Percentiles rank a stretch among this genome's conserved stretches.
phyloP scores from a whole-genome alignment of 2,329 filamentous ascomycete species.

The Fusarium napiforme region DNA sequence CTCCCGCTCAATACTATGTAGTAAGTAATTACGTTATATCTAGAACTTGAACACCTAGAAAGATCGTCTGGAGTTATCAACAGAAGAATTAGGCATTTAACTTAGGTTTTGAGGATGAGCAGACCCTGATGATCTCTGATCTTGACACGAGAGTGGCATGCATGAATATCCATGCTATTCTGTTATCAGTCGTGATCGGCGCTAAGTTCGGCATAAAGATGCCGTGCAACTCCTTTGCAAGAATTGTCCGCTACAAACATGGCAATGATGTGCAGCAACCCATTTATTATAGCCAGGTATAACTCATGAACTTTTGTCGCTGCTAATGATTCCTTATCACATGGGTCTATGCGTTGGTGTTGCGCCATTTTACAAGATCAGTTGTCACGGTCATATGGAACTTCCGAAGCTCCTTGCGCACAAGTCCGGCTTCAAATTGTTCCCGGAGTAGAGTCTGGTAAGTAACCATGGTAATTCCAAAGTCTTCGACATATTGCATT shows the following conservation, averaged over 20 bases:
- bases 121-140: background rate
- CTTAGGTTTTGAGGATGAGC: background rate
- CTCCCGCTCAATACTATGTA: fast-evolving
- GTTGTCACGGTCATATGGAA: background rate
- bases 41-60: fast-evolving
- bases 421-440: too few species aligned
- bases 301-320: background rate
- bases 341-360: background rate
- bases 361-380: background rate
- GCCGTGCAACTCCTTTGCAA: background rate
- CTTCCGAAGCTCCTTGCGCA: too few species aligned
- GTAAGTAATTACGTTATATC: background rate
- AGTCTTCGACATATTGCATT: too few species aligned
- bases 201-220: slow-evolving; percentile 7
- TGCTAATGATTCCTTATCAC: background rate
- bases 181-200: slow-evolving; percentile 1
- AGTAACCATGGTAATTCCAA: too few species aligned
- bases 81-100: background rate
- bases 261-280: slow-evolving; percentile 1
- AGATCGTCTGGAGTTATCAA: fast-evolving
- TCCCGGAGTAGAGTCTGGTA: too few species aligned
- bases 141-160: background rate
- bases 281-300: background rate
- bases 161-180: background rate
- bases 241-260: background rate